Evolutionary conservation across 441 rosid species (phyloP), one percentile per base, ranked within the genome.

Genomic region (Eugenia klotzschiana): DNA sequence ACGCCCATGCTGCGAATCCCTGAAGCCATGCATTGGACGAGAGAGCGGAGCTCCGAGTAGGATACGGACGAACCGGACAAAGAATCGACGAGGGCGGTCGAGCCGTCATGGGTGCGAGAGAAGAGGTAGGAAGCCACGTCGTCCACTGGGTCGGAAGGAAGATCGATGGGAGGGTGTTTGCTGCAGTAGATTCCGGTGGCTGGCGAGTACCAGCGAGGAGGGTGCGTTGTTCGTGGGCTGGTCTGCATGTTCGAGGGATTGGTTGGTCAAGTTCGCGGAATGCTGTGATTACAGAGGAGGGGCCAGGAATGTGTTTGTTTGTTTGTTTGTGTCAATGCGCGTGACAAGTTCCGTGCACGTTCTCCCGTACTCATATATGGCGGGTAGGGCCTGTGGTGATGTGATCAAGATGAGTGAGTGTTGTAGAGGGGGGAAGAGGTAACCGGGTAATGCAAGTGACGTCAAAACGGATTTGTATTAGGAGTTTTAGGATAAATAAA

Each of bases 81-180:
- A 85, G 89, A 88, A 57, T 96, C 98, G 46, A 90, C 55, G 79
- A 95, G 90, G 55, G 98, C 94, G 6, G 89, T 12, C n/a, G 80
- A 51, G 33, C 88, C 91, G 81, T 58, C 22, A 84, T 90, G 94
- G 51, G 72, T 56, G 87, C 87, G 93, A 2, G 96, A 91, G 90
- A 94, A 92, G 81, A 96, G 79, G 87, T 89, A 86, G 84, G 99
- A 91, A 82, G 91, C 94, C 53, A 90, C 89, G 83, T 93, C 96
- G 69, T 92, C 90, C 88, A 84, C 82, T 2, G 93, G 88, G 85
- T 91, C 86, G 10, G 86, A 37, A 26, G 98, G 96, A 85, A 96
- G 91, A 43, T 88, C 20, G 16, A 91, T 3, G 25, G 90, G 72
- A 14, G 92, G 86, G 88, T 90, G 88, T 29, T 82, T 90, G 88